Evolutionary conservation across 371 early-diverging fungal genomes (phyloP), one percentile per base, ranked within the genome.

Genomic region (Quaeritorhiza haematococci): DNA sequence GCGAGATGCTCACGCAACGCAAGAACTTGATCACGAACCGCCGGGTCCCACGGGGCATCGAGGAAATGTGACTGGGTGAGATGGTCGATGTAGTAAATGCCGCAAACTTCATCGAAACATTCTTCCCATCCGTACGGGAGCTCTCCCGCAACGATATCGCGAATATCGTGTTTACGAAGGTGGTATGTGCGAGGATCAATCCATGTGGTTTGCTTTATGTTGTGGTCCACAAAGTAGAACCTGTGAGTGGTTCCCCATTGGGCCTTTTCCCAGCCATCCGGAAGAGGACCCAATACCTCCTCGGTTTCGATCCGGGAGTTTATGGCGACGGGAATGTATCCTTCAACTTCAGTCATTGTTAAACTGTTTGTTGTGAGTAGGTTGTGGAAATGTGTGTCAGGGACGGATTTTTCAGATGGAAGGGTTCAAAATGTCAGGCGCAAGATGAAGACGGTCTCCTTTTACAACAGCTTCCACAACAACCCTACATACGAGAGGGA

Each of bases 201-300:
- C 95, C 95, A 94, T 0, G 93, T 89, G 3, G 94, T 93, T 10
- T 87, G 91, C 67, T 91, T 88, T n/a, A 90, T 89, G 68, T 89
- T 89, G 72, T 94, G 92, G 72, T 94, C 92, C 3, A 94, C 93
- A 84, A 89, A 94, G 75, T 92, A 94, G 32, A 5, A 23, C 50
- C 64, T 55, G 10, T 55, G 17, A 23, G 59, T 38, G 46, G 23
- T 27, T 28, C 50, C 51, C 32, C 23, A 49, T 24, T 28, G 57
- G 6, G 61, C 27, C 30, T 54, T 57, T 43, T 62, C 66, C 68
- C 68, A 67, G 54, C 56, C 45, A 13, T 59, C 55, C 8, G 68
- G 68, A 32, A 67, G 48, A 6, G 63, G 55, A 10, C 68, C 68
- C 17, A 67, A 47, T 35, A 67, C 59, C 17, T 59, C 61, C 33